Evolutionary conservation across 495 filamentous ascomycete species (phyloP).

Genomic region (Podospora comata): DNA sequence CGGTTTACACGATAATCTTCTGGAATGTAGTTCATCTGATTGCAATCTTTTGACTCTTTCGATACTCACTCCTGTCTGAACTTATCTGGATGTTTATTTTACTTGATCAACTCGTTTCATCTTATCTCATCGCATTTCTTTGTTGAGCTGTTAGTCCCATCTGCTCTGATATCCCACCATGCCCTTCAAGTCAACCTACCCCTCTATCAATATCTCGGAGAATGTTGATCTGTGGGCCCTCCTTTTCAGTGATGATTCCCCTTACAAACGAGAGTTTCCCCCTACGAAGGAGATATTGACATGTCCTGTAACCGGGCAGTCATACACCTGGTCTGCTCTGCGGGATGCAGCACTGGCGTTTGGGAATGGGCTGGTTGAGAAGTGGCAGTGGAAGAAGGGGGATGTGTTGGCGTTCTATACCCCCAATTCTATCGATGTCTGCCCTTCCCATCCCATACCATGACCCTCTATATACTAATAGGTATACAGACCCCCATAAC

Average conservation of each 20-base stretch:
- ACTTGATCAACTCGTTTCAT: neutral
- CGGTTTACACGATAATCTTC: neutral
- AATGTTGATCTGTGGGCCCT: constrained; percentile 67
- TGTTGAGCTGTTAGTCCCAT: neutral
- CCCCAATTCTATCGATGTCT: constrained; percentile 61
- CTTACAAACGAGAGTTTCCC: constrained; percentile 19
- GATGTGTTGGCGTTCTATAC: constrained; percentile 69
- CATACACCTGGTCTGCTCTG: constrained; percentile 70
- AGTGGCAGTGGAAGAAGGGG: constrained; percentile 76
- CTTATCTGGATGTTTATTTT: neutral
- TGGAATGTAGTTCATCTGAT: neutral
- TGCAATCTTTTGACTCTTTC: too few relatives aligned
- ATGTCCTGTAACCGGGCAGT: constrained; percentile 68
- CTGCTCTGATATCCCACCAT: constrained; percentile 33
- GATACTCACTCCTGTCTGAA: too few relatives aligned
- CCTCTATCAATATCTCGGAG: constrained; percentile 58
- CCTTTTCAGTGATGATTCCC: constrained; percentile 50
- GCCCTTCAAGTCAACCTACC: constrained; percentile 56
- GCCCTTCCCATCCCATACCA: neutral
- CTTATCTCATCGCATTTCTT: neutral
- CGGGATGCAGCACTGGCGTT: constrained; percentile 66
- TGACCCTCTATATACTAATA: neutral
- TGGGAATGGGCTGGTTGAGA: constrained; percentile 68
- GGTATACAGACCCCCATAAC: constrained; percentile 57
- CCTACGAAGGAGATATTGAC: constrained; percentile 62